Percentiles rank a stretch among this genome's conserved stretches.
Evolutionary conservation across 2,329 filamentous ascomycete species (phyloP).

Genomic region (Pyricularia pennisetigena): DNA sequence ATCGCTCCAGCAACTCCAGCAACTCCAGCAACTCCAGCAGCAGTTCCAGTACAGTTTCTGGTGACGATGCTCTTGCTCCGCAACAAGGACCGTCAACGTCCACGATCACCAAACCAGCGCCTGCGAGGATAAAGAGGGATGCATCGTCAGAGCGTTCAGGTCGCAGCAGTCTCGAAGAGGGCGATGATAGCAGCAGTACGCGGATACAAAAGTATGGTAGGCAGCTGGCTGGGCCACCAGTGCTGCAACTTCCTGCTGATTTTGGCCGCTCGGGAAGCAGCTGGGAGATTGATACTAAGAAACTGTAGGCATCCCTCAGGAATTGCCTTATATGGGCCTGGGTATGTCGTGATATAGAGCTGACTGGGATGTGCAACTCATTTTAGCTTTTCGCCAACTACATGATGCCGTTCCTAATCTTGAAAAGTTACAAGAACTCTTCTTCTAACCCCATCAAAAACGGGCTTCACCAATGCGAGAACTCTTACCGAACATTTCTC

Average conservation of each 20-base stretch:
- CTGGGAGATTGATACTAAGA: conserved; percentile 2
- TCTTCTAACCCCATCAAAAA: background rate
- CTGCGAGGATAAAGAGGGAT: background rate
- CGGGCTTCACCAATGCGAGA: background rate
- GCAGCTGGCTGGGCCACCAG: background rate
- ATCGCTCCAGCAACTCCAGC: background rate
- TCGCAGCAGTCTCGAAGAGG: background rate
- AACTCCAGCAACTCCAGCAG: background rate
- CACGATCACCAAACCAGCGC: background rate
- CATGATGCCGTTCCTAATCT: background rate
- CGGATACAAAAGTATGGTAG: background rate
- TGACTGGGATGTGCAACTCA: background rate
- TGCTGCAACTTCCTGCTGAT: background rate
- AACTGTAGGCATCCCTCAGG: background rate
- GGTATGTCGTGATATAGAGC: background rate
- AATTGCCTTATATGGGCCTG: background rate
- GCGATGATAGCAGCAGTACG: background rate
- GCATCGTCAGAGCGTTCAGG: background rate
- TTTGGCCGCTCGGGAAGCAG: background rate
- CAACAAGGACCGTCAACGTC: background rate
- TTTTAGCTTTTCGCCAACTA: background rate
- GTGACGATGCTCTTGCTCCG: background rate
- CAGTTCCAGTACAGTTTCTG: background rate
- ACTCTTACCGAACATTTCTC: background rate
- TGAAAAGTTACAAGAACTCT: background rate